Base-by-base conservation (phyloP, 1,284 basidiomycete species). In the Boletellus deceptivus region DNA sequence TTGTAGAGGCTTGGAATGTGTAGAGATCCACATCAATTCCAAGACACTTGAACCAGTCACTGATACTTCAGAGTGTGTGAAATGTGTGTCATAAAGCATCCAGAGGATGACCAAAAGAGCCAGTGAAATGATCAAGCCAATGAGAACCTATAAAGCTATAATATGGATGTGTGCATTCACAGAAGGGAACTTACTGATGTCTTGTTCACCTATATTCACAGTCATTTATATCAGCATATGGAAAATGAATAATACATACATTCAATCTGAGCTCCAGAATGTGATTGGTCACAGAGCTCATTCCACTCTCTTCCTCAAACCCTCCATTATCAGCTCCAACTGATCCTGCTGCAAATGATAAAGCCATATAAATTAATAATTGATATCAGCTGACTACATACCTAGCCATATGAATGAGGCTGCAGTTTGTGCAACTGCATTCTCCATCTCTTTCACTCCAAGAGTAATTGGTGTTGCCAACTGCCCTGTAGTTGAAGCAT, bases 401-500 rank as follows among this genome's bases (percentile, higher is more conserved):
- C 58, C 60, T 3, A 55, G 16, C 59, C 59, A 60, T 3, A 55
- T 24, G n/a, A 39, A 18, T 42, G 42, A 27, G 10, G 61, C 56
- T 24, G 49, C 38, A 4, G 44, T 5, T 13, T 43, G 20, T 42
- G 58, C 43, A 22, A 62, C 6, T 6, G 33, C 48, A 50, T 43
- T 20, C 13, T 62, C 38, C 43, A 45, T 45, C 16, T 45, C 43
- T 10, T 9, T 36, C 11, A 7, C 24, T 22, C 16, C 18, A 35
- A 43, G 43, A 11, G 3, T 34, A n/a, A n/a, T 24, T 43, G 29
- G 14, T 3, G 6, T 17, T 35, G 16, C 14, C 20, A 27, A 7
- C 3, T 36, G 24, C 7, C 34, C 43, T 36, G 34, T 34, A 18
- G 34, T 9, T 10, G 24, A 2, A 17, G 43, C 43, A 14, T 0